Conservation (phyloP, 1,139 yeast species). For the Nakaseomyces sp. region DNA sequence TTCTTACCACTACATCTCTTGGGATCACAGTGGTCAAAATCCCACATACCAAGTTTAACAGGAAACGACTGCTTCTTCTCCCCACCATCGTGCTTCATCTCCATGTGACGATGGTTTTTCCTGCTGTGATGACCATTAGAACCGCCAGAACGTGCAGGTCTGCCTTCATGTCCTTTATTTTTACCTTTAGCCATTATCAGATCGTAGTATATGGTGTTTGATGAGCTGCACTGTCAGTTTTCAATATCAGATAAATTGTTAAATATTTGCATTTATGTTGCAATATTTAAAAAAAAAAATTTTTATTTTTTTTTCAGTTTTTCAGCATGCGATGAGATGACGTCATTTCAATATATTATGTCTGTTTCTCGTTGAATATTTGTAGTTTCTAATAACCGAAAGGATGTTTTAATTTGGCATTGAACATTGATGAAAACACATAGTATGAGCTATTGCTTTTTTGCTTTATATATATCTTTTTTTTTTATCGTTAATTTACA, state of each 20-base stretch:
- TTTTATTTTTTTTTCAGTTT: neutral
- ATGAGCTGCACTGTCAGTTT: too few relatives aligned
- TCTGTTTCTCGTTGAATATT: too few relatives aligned
- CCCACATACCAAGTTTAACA: constrained; percentile 81
- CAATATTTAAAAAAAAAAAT: neutral
- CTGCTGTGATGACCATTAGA: constrained; percentile 54
- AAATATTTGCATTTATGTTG: too few relatives aligned
- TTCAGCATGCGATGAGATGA: constrained; percentile 5
- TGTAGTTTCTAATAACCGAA: too few relatives aligned
- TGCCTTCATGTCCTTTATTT: constrained; percentile 39
- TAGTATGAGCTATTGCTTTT: too few relatives aligned
- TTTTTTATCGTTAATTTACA: neutral
- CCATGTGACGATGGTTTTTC: constrained; percentile 41
- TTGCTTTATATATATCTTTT: too few relatives aligned
- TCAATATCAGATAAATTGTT: too few relatives aligned
- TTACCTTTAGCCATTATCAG: constrained; percentile 6
- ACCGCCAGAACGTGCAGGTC: constrained; percentile 30
- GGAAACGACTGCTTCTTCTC: constrained; percentile 43
- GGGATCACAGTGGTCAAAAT: constrained; percentile 97
- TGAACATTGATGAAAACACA: too few relatives aligned
- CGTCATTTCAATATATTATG: neutral
- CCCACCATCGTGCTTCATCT: constrained; percentile 27
- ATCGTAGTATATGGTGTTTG: too few relatives aligned
- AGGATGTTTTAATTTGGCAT: too few relatives aligned
- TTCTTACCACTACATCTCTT: constrained; percentile 96